A percentile compares a stretch with the other conserved stretches of the same genome.
phyloP scores from a whole-genome alignment of 108 stramenopile species.

The Pelagomonas calceolata region DNA sequence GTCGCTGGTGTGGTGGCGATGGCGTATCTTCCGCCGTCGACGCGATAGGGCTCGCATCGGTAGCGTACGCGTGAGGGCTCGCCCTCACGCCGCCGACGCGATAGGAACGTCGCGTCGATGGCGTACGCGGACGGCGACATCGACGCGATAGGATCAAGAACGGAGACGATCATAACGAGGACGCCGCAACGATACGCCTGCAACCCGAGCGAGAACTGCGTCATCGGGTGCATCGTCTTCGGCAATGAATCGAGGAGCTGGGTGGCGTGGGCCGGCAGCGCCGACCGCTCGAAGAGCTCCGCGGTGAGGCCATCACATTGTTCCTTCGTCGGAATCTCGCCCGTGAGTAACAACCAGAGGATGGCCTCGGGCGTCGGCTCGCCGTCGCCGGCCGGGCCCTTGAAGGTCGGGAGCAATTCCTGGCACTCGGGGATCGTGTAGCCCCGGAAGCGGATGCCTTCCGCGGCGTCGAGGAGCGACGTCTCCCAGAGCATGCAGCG shows the following conservation, averaged over 20 bases:
- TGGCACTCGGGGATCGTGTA: conserved; percentile 97
- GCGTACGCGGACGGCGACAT: too few relatives aligned
- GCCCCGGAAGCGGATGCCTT: conserved; percentile 98
- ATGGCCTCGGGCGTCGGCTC: conserved; percentile 92
- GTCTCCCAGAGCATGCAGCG: conserved; percentile 99
- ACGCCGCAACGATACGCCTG: too few relatives aligned
- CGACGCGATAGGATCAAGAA: too few relatives aligned
- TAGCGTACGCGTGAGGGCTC: too few relatives aligned
- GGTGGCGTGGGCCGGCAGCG: conserved; percentile 82
- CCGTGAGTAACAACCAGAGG: conserved; percentile 91
- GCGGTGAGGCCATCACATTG: conserved; percentile 85
- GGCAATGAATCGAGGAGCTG: conserved; percentile 80
- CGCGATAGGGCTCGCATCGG: too few relatives aligned
- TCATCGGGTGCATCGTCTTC: conserved; percentile 99
- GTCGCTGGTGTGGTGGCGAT: too few relatives aligned
- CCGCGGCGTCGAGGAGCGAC: conserved; percentile 91
- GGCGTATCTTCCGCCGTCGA: too few relatives aligned
- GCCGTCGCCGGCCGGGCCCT: conserved; percentile 74
- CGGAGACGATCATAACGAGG: too few relatives aligned
- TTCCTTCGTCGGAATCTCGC: conserved; percentile 92
- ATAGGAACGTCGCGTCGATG: too few relatives aligned
- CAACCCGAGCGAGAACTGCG: conserved; percentile 77
- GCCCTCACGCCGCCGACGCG: too few relatives aligned
- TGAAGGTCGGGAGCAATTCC: conserved; percentile 78
- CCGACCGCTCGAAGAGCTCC: conserved; percentile 70